phyloP scores from a whole-genome alignment of 2,329 filamentous ascomycete species.

The Delphinella strobiligena region DNA sequence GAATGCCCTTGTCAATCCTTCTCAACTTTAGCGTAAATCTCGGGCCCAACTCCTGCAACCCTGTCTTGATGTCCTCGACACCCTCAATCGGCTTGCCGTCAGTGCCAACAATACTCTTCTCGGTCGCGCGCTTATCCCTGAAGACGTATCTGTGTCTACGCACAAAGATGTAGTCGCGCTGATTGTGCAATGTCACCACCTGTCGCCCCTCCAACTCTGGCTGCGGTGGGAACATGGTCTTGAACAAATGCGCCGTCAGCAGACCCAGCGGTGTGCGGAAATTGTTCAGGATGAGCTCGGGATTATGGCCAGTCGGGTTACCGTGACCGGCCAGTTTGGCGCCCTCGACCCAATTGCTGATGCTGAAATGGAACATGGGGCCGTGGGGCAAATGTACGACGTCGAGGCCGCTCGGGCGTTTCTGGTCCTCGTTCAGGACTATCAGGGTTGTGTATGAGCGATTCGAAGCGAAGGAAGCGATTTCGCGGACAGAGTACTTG shows the following conservation, averaged over 20 bases:
- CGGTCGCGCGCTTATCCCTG: conserved; percentile 71
- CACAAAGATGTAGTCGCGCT: conserved; percentile 92
- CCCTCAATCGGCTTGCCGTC: conserved; percentile 78
- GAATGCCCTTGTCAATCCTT: conserved; percentile 83
- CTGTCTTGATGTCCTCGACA: conserved; percentile 73
- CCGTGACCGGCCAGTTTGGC: conserved; percentile 81
- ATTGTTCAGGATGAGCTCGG: conserved; percentile 83
- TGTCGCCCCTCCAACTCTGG: conserved; percentile 80
- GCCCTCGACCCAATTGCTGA: conserved; percentile 83
- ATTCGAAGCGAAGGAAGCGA: conserved; percentile 71
- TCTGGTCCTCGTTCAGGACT: conserved; percentile 79
- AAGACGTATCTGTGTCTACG: conserved; percentile 86
- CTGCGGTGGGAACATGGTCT: conserved; percentile 62
- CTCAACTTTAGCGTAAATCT: conserved; percentile 76
- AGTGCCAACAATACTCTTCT: conserved; percentile 71
- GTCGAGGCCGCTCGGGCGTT: conserved; percentile 69
- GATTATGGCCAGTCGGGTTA: conserved; percentile 80
- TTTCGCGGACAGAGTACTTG: conserved; percentile 88
- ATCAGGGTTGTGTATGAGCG: conserved; percentile 74
- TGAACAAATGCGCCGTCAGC: conserved; percentile 75
- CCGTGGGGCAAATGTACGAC: conserved; percentile 74
- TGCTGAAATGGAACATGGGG: conserved; percentile 84
- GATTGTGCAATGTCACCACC: conserved; percentile 86
- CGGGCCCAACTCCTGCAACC: conserved; percentile 82
- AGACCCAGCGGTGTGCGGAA: conserved; percentile 89